phyloP scores from a whole-genome alignment of 2,329 filamentous ascomycete species.

The Dryadomyces sulphureus region DNA sequence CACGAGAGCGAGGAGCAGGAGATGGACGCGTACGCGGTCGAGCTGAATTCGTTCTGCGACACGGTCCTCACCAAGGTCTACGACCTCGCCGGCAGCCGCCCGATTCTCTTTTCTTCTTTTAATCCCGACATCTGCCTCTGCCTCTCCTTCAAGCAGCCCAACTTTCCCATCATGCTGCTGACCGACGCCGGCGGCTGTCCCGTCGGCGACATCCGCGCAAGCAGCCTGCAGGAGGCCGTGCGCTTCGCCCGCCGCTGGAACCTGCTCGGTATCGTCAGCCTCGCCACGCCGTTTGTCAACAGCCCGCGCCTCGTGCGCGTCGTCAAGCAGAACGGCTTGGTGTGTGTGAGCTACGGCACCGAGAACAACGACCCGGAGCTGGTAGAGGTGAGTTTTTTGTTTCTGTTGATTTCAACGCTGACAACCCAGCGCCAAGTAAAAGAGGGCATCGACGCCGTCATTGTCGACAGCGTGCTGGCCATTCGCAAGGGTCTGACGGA shows the following conservation, averaged over 20 bases:
- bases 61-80: slow-evolving; percentile 85
- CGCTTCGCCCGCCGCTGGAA: slow-evolving; percentile 94
- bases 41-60: slow-evolving; percentile 93
- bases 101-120: slow-evolving; percentile 94
- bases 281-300: slow-evolving; percentile 77
- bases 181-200: slow-evolving; percentile 71
- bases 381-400: slow-evolving; percentile 54
- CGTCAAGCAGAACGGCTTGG: slow-evolving; percentile 84
- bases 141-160: slow-evolving; percentile 91
- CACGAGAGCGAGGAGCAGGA: slow-evolving; percentile 89
- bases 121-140: slow-evolving; percentile 94
- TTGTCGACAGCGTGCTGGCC: slow-evolving; percentile 86
- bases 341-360: slow-evolving; percentile 88
- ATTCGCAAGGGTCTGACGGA: slow-evolving; percentile 60
- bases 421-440: slow-evolving; percentile 61
- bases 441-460: slow-evolving; percentile 93
- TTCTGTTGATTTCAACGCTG: slow-evolving; percentile 3
- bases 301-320: slow-evolving; percentile 81
- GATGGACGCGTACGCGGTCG: slow-evolving; percentile 92
- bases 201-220: slow-evolving; percentile 80
- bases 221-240: slow-evolving; percentile 86
- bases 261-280: slow-evolving; percentile 74
- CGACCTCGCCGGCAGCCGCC: slow-evolving; percentile 64
- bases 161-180: slow-evolving; percentile 87
- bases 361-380: slow-evolving; percentile 78